Conservation (phyloP, 495 filamentous ascomycete species). For the Neurospora sp. region DNA sequence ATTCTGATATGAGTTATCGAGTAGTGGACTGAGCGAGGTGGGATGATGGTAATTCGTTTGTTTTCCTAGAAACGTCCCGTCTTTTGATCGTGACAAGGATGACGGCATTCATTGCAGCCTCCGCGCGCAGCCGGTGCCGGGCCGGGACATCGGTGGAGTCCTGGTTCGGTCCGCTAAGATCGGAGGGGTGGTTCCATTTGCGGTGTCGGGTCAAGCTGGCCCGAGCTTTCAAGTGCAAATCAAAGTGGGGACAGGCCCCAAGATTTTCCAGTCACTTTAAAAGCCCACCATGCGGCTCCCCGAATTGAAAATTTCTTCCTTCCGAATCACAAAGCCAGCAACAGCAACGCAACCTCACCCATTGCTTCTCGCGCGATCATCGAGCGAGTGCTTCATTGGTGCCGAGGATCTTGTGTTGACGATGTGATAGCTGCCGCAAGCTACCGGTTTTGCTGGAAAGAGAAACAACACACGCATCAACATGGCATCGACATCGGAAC, state of each 20-base stretch:
- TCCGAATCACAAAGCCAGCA: constrained; percentile 4
- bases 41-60: background rate
- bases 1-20: constrained; percentile 12
- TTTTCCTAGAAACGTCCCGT: background rate
- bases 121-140: background rate
- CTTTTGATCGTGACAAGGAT: background rate
- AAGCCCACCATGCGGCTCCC: constrained; percentile 5
- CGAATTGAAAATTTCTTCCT: constrained; percentile 6
- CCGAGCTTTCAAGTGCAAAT: background rate
- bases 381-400: background rate
- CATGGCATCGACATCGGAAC: constrained; percentile 10
- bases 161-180: background rate
- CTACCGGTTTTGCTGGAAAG: background rate
- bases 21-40: background rate
- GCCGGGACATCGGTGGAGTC: background rate
- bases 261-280: constrained; percentile 3
- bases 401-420: background rate
- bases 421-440: background rate
- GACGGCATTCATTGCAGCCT: background rate
- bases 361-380: background rate
- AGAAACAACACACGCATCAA: background rate
- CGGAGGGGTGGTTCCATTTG: background rate
- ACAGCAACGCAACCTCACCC: background rate
- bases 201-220: background rate
- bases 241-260: constrained; percentile 2